These are phyloP conservation scores for Nicotiana tabacum DNA, from an alignment of 257 asterid species.

Conservation along the genomic window DNA sequence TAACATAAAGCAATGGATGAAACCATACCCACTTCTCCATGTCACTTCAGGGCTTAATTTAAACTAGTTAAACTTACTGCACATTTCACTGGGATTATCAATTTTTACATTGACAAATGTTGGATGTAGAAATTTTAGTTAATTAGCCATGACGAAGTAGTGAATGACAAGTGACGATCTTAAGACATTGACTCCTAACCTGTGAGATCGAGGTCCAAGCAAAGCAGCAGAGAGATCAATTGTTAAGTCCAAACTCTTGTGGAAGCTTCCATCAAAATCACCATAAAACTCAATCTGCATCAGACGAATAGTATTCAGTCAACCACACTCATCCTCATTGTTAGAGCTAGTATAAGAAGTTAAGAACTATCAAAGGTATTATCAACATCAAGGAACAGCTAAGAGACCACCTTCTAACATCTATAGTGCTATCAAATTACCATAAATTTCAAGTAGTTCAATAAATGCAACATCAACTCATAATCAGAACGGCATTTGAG, in stretches of 20 bases:
- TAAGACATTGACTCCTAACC: constrained; percentile 28
- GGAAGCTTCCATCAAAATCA: constrained; percentile 95
- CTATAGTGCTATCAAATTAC: not conserved
- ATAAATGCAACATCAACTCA: not conserved
- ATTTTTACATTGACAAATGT: not conserved
- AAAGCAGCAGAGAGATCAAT: constrained; percentile 76
- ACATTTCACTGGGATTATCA: not conserved
- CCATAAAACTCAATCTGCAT: constrained; percentile 90
- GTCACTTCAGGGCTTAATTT: too few species aligned
- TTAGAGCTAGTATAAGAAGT: not conserved
- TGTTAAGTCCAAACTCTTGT: constrained; percentile 72
- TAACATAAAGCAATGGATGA: too few species aligned
- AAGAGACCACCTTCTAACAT: not conserved
- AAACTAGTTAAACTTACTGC: too few species aligned
- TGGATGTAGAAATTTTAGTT: not conserved
- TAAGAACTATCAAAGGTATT: not conserved
- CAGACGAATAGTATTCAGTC: not conserved
- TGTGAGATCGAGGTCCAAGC: constrained; percentile 85
- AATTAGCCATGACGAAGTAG: not conserved
- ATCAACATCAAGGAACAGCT: not conserved
- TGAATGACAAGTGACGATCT: not conserved
- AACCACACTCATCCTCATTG: not conserved
- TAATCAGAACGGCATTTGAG: not conserved
- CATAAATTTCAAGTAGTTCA: not conserved
- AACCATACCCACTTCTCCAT: too few species aligned